Evolutionary conservation across 177 flowering plant genomes (phyloP), one percentile per base, ranked within the genome.

Genomic region (Vitis hybrid): DNA sequence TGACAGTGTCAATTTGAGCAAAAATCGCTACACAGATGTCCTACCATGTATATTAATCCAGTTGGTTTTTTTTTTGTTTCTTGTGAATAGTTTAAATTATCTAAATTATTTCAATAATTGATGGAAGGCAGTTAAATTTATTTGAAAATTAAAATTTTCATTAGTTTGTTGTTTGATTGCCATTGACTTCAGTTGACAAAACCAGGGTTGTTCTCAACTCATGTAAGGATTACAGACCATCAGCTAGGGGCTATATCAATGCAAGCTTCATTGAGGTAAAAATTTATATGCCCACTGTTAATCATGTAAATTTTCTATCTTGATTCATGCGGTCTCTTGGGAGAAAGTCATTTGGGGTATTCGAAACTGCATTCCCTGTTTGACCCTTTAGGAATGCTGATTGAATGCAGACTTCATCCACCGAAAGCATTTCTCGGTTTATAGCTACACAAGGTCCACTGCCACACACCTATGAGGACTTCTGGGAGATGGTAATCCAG

Each of bases 361-460:
- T 18, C 19, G 11, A 27, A 51, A 19, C 21, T 62, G 15, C 50
- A 48, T 58, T 66, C 56, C 58, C 16, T 10, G 10, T 52, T 56
- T 78, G 70, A 67, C 70, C 62, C 3, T 51, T 74, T 15, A 66
- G 52, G n/a, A 65, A 46, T 73, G 54, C 51, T 58, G 56, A 63
- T 76, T 73, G 32, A 61, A 40, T 87, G 81, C 74, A 95, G 99
- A 69, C 84, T 71, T 75, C 84, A 65, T 72, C 86, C 6, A 70
- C 77, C 67, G 91, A 81, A 70, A 80, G 65, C 40, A 73, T 91
- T 65, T 79, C 91, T 72, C 84, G 70, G 83, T 96, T 92, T 70
- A 91, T 96, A 70, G 97, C 99, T 49, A 93, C 99, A 60, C 99
- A 93, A 86, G 98, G 99, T 65, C 99, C 99, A 16, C 80, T 92